These are phyloP conservation scores for Russula emetica DNA, from an alignment of 768 basidiomycete genomes.

Conservation along the genomic window DNA sequence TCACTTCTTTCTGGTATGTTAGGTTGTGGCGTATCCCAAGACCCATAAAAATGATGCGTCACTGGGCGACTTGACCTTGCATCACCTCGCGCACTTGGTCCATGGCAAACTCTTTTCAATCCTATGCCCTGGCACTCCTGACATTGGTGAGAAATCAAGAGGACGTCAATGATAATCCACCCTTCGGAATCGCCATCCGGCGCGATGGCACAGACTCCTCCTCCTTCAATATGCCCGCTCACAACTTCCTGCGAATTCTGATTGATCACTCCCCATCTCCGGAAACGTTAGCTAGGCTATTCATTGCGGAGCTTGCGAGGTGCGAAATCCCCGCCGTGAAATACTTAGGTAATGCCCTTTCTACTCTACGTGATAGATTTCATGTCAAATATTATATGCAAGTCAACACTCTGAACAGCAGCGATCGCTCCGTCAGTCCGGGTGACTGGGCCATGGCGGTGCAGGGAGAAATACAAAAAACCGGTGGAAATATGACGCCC, in stretches of 20 bases:
- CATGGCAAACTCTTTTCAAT: too few species aligned
- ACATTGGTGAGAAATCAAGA: too few species aligned
- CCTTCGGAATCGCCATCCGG: neutral
- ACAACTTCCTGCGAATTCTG: neutral
- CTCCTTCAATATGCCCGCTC: too few species aligned
- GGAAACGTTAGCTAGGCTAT: neutral
- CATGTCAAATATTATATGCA: neutral
- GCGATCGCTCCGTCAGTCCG: neutral
- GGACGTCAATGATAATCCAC: too few species aligned
- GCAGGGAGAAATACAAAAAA: neutral
- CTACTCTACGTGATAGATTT: neutral
- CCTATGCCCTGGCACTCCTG: too few species aligned
- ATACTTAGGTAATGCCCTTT: neutral
- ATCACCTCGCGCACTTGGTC: too few species aligned
- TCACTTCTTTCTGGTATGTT: too few species aligned
- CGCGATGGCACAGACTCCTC: too few species aligned
- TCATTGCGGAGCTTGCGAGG: neutral
- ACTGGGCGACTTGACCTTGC: too few species aligned
- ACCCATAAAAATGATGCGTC: too few species aligned
- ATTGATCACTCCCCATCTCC: slow-evolving; percentile 4
- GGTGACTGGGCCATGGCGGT: neutral
- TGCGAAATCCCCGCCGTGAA: neutral
- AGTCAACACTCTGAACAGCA: neutral
- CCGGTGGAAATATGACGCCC: neutral
- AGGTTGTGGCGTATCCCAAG: too few species aligned